Base-by-base conservation (phyloP, 2,329 filamentous ascomycete species). In the Emergomyces africanus region DNA sequence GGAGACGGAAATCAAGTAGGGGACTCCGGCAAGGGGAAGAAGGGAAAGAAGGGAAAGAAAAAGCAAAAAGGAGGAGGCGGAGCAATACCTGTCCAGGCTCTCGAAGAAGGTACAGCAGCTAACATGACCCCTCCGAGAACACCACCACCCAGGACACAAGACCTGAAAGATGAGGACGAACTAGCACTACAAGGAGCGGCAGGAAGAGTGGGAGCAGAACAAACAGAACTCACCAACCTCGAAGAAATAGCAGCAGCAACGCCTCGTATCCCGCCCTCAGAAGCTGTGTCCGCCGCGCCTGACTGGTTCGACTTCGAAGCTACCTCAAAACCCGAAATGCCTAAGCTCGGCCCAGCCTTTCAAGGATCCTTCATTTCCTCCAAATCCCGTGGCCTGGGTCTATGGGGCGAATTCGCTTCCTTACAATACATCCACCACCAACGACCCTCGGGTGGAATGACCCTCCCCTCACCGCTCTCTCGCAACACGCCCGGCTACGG, bases 41-140 rank as follows among this genome's bases (percentile, higher is more conserved):
- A 69, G 57, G 60, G 53, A 3, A 67, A 66, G 54, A 69, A 69
- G 54, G 63, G 64, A 9, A 69, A 69, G 57, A 70, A 68, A 61
- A 68, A 68, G 58, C 62, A 65, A 57, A 65, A 64, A 57, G 59
- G 59, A 54, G 59, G 60, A 37, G 67, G 41, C 8, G 28, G 33
- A 25, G 23, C 41, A 41, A 57, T 35, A 33, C 3, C 30, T 33
- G n/a, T 48, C 42, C 61, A 62, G 57, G n/a, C 53, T 53, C 12
- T 60, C 57, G 5, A 66, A 62, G 54, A 72, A 44, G 50, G 65
- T 70, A 51, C 55, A 59, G 33, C 60, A 63, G 60, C 66, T 44
- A 69, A 67, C 37, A 59, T 74, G 60, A 75, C 73, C 8, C 72
- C 73, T 1, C 73, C 73, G 20, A 69, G 68, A 23, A 74, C 72